Base-by-base conservation (phyloP, 305 asterid genomes). In the Euphrasia arctica region DNA sequence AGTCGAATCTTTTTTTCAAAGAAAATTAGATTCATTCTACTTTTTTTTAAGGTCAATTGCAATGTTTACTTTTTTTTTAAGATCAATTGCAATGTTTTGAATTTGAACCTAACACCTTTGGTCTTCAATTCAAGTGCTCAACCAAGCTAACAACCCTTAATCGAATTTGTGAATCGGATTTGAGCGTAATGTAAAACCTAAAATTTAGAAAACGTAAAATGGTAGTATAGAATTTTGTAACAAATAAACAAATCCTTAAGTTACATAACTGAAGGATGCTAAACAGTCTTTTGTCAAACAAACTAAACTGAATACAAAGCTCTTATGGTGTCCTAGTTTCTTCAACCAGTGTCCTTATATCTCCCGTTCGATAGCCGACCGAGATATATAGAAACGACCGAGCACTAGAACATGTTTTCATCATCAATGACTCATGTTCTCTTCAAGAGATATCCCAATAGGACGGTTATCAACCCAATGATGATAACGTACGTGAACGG, bases 371-470 rank as follows among this genome's bases (percentile, higher is more conserved):
- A 70, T 75, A 63, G 54, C 57, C 51, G 65, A 49, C 51, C 18
- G 61, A 63, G 60, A 69, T 29, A 63, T 73, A 63, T 73, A 62
- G 32, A 64, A 57, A 49, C 41, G 36, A 9, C 55, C 55, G 45
- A 64, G 65, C 13, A 43, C 59, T 11, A 51, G 54, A 36, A 41
- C 32, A 59, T 58, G 58, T 54, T 45, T 12, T 11, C 51, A 45
- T 2, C 51, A 12, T 68, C 67, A 64, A 31, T 47, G 52, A 28
- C 54, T 85, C 79, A 85, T 64, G 82, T 71, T 73, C 73, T 82
- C 87, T 88, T 94, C 83, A 94, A 57, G 69, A 91, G 78, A 79
- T 87, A 94, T 10, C 98, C 99, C 78, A 94, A 54, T 18, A 94
- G 66, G 68, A 91, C 68, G 77, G 98, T 91, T 39, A 94, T 52